Evolutionary conservation across 495 filamentous ascomycete species (phyloP), one percentile per base, ranked within the genome.

Genomic region (Friedmanniomyces simplex): DNA sequence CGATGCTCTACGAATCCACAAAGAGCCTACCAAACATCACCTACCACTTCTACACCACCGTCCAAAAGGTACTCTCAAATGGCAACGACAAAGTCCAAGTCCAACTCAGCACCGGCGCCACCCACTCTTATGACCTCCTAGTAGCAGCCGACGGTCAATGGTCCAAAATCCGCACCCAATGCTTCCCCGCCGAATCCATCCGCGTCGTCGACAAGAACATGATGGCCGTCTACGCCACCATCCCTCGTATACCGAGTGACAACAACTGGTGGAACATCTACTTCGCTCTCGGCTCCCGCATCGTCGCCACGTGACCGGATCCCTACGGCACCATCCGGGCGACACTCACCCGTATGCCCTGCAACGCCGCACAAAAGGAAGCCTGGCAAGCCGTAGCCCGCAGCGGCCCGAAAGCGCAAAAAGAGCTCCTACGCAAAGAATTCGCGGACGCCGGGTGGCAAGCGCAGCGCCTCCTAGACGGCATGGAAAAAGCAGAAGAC

Each of bases 31-130:
- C 34, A 8, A 37, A 37, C 52, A 59, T 70, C 20, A 39, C 71
- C 49, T 55, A 68, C 3, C 68, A 68, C 14, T 68, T 79, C 55
- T 77, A 78, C 43, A 41, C 76, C 11, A 81, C 79, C 58, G 73
- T 71, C 20, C 70, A 69, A 59, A 68, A 71, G 41, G 50, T 71
- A 41, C 59, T 59, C 43, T 67, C 66, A n/a, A 52, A 50, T 2
- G 65, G 48, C 21, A 53, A 57, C 60, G 52, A 66, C 6, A 62
- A 71, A 45, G 69, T 63, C 0, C 67, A 68, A n/a, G 52, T 74
- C 20, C 59, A 32, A 25, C 68, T 73, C 39, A 66, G 74, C 73
- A 36, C 62, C 72, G 46, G 34, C 34, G 34, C 8, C 8, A 37
- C 34, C 34, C 8, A 37, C 8, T 8, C 34, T 16, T 79, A 66